Evolutionary conservation across 2,329 filamentous ascomycete species (phyloP), one percentile per base, ranked within the genome.

Genomic region (Tolypocladium amazonense): DNA sequence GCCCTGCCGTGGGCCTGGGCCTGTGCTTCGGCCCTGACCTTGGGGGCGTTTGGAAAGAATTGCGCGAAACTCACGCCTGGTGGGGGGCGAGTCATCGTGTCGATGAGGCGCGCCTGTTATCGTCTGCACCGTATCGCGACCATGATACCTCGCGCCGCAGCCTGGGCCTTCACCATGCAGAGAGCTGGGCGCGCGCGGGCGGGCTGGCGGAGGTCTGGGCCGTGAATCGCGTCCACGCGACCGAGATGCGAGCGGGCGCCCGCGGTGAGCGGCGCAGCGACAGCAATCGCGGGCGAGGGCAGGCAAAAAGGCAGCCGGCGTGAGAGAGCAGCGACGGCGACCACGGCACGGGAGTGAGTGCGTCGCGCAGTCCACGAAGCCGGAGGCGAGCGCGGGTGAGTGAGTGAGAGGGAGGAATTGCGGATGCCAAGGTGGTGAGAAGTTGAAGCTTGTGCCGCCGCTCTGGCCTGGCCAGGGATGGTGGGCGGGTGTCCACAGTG

Each of bases 31-130:
- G 74, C 74, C 73, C 77, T 84, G 77, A 81, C 79, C 73, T 81
- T 86, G 67, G 89, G 88, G 71, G 88, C 89, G 72, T 88, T 85
- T 67, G 88, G 89, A 76, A 92, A 92, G 82, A 91, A 94, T 77
- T 92, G 86, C 77, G 88, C 89, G 81, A 92, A 92, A 78, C 87
- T 87, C 79, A 88, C 87, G 75, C 80, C 79, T 63, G 83, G 81
- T 70, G 86, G 81, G 73, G 87, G 84, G 80, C 89, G 90, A 85
- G 90, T 90, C 88, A 89, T 90, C 78, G 78, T 86, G 80, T 76
- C 71, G 72, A 73, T 75, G 57, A 56, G 57, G 72, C 71, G 74
- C 73, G 74, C 75, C 74, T 76, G 77, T 75, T 79, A 79, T 77
- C 76, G 75, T 72, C 76, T 72, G 76, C 73, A 71, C 77, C 77